Conservation (phyloP, 2,329 filamentous ascomycete species). For the Aspergillus brunneoviolaceus region DNA sequence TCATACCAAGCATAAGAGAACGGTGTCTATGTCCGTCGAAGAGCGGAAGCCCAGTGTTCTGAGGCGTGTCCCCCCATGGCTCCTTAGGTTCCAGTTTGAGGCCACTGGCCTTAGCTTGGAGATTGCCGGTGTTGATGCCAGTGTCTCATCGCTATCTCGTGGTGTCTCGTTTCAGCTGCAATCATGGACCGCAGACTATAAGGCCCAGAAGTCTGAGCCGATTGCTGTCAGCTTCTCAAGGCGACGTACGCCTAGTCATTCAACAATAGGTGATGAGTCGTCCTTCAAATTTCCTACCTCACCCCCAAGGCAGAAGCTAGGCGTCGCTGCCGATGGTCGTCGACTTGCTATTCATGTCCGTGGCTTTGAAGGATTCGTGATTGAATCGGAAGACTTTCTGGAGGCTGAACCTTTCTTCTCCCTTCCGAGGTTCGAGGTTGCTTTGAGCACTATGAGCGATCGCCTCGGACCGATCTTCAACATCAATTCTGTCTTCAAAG, state of each 20-base stretch:
- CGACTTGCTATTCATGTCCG: conserved; percentile 76
- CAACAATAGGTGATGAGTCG: conserved; percentile 65
- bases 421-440: conserved; percentile 82
- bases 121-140: conserved; percentile 80
- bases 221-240: conserved; percentile 48
- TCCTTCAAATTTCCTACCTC: conserved; percentile 53
- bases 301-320: conserved; percentile 44
- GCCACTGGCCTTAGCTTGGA: conserved; percentile 88
- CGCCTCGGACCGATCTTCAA: conserved; percentile 85
- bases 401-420: conserved; percentile 83
- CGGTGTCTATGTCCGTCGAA: conserved; percentile 51
- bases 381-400: conserved; percentile 81
- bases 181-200: conserved; percentile 85
- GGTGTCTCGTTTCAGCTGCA: conserved; percentile 85
- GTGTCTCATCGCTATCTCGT: conserved; percentile 76
- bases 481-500: conserved; percentile 76
- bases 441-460: conserved; percentile 81
- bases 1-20: conserved; percentile 63
- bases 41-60: conserved; percentile 66
- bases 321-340: conserved; percentile 68
- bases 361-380: conserved; percentile 84
- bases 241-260: conserved; percentile 72
- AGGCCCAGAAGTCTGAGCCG: conserved; percentile 72
- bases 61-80: conserved; percentile 77
- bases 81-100: conserved; percentile 79